phyloP scores from a whole-genome alignment of 2,329 filamentous ascomycete genomes.

The Botrytis pseudocinerea region DNA sequence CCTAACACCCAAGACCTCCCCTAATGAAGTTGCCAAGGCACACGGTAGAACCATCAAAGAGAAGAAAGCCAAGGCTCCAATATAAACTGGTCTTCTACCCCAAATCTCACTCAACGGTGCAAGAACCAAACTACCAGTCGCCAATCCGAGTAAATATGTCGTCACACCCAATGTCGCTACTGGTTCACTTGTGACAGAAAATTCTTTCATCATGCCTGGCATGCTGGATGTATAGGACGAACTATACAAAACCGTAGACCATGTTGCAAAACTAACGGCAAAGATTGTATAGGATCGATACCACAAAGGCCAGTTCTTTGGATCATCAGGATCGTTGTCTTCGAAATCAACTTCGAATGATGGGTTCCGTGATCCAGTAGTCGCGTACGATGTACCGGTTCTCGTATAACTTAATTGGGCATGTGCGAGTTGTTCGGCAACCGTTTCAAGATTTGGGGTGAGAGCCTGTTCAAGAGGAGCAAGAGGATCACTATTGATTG shows the following conservation, averaged over 20 bases:
- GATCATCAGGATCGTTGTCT: slow-evolving; percentile 62
- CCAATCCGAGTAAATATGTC: slow-evolving; percentile 74
- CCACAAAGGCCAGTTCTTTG: slow-evolving; percentile 65
- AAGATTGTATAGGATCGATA: slow-evolving; percentile 44
- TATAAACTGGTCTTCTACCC: slow-evolving; percentile 67
- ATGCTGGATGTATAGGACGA: slow-evolving; percentile 77
- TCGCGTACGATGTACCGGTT: slow-evolving; percentile 48
- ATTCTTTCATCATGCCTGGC: slow-evolving; percentile 67
- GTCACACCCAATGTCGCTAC: slow-evolving; percentile 75
- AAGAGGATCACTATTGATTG: slow-evolving; percentile 38
- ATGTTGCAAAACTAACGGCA: slow-evolving; percentile 43
- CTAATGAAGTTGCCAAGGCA: slow-evolving; percentile 66
- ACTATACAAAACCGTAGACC: slow-evolving; percentile 64
- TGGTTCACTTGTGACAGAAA: slow-evolving; percentile 56
- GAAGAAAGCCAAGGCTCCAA: slow-evolving; percentile 64
- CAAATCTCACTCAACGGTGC: slow-evolving; percentile 74
- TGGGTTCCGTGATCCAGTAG: slow-evolving; percentile 49
- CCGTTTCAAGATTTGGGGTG: slow-evolving; percentile 44
- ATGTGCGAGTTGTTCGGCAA: slow-evolving; percentile 44
- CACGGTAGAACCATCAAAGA: slow-evolving; percentile 70
- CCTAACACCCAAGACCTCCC: slow-evolving; percentile 67
- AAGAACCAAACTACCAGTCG: slow-evolving; percentile 68
- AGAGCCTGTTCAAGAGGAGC: slow-evolving; percentile 45
- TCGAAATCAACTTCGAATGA: slow-evolving; percentile 75
- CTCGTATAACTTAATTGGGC: slow-evolving; percentile 42